phyloP scores from a whole-genome alignment of 257 asterid genomes.

The Solanum appendiculatum region DNA sequence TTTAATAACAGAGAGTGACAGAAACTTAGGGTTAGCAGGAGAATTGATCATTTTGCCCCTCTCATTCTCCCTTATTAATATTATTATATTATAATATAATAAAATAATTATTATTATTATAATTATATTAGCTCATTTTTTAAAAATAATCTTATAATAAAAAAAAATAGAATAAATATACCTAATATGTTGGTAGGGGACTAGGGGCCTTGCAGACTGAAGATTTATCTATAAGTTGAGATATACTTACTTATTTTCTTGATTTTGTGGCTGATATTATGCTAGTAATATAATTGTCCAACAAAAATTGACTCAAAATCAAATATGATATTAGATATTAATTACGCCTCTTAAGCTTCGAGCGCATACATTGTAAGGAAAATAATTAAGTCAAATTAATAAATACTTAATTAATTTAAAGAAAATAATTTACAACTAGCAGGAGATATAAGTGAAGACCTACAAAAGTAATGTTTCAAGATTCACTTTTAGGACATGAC shows the following conservation, averaged over 20 bases:
- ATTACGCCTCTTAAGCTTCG: neutral
- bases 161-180: too few relatives aligned
- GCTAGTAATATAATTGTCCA: neutral
- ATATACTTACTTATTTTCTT: neutral
- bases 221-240: neutral
- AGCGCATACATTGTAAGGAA: too few relatives aligned
- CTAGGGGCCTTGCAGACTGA: neutral
- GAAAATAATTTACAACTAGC: neutral
- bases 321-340: too few relatives aligned
- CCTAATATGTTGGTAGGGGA: neutral
- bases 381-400: too few relatives aligned
- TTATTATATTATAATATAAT: too few relatives aligned
- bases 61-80: neutral
- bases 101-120: too few relatives aligned
- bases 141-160: too few relatives aligned
- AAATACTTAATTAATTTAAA: neutral
- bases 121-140: neutral
- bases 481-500: neutral
- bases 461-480: neutral
- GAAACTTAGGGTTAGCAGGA: neutral
- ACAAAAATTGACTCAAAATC: too few relatives aligned
- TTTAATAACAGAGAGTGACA: neutral
- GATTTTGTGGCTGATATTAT: too few relatives aligned
- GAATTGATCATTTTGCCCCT: neutral
- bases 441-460: neutral